A percentile compares a stretch with the other conserved stretches of the same genome.
phyloP scores from a whole-genome alignment of 495 filamentous ascomycete genomes.

The Neurospora sp. region DNA sequence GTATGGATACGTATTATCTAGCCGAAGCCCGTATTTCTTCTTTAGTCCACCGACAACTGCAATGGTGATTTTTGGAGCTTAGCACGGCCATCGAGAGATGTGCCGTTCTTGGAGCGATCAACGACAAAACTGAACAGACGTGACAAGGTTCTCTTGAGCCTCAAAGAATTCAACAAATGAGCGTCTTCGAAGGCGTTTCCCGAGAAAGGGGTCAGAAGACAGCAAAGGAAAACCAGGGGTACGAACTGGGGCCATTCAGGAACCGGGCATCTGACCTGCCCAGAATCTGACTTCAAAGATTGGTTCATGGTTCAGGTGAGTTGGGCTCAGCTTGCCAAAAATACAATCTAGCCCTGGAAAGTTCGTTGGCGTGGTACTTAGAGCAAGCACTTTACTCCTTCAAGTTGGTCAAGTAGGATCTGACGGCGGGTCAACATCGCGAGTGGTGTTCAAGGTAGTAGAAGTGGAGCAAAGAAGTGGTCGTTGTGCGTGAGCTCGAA shows the following conservation, averaged over 20 bases:
- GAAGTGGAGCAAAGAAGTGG: too few relatives aligned
- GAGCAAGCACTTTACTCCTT: too few relatives aligned
- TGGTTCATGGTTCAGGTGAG: background rate
- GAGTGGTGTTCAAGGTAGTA: too few relatives aligned
- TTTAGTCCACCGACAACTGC: background rate
- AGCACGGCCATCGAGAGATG: background rate
- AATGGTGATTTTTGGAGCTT: background rate
- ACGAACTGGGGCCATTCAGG: background rate
- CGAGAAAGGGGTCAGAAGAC: background rate
- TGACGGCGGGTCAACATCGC: too few relatives aligned
- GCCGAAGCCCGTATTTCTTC: background rate
- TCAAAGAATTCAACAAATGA: background rate
- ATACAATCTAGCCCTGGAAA: too few relatives aligned
- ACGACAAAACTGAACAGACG: background rate
- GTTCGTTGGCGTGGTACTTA: too few relatives aligned
- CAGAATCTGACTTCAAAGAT: background rate
- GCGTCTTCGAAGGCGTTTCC: background rate
- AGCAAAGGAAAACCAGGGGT: background rate
- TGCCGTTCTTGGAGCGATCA: background rate
- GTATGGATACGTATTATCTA: background rate
- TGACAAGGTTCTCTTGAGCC: background rate
- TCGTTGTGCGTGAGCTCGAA: too few relatives aligned
- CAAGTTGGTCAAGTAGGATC: too few relatives aligned
- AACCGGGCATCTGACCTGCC: background rate
- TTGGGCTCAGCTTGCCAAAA: background rate